Evolutionary conservation across 1,284 basidiomycete species (phyloP).

Genomic region (Cutaneotrichosporon arboriforme): DNA sequence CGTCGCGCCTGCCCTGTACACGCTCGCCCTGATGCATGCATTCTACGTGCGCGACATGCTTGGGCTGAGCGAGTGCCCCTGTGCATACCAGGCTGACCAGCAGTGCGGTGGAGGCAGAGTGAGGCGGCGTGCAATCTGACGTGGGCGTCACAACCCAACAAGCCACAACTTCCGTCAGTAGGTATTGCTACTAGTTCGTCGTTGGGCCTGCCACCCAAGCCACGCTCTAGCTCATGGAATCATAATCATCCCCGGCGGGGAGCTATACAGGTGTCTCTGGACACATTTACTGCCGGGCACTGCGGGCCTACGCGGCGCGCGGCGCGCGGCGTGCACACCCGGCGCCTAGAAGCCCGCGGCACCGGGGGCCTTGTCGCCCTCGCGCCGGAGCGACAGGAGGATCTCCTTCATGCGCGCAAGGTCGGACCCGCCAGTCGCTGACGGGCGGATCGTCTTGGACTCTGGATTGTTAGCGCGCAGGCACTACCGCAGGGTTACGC

Average conservation of each 20-base stretch:
- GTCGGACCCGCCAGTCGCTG: constrained; percentile 83
- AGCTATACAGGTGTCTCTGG: constrained; percentile 2
- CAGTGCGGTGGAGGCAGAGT: too few relatives aligned
- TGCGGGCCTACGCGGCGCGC: too few relatives aligned
- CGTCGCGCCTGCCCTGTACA: too few relatives aligned
- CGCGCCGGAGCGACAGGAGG: constrained; percentile 72
- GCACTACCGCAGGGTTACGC: constrained; percentile 20
- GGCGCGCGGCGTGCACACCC: background rate
- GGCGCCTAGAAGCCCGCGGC: constrained; percentile 71
- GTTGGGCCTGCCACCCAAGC: too few relatives aligned
- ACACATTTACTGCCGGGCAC: background rate
- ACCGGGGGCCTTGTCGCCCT: constrained; percentile 83
- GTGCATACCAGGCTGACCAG: too few relatives aligned
- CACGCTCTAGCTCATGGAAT: background rate
- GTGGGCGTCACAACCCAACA: too few relatives aligned
- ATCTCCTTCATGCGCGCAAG: constrained; percentile 87
- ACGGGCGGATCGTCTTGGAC: constrained; percentile 87
- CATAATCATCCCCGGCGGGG: constrained; percentile 3
- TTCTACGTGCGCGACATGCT: too few relatives aligned
- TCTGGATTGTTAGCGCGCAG: constrained; percentile 43
- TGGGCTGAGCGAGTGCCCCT: too few relatives aligned
- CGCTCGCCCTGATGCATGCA: too few relatives aligned
- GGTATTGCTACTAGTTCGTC: too few relatives aligned
- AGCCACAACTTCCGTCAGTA: too few relatives aligned
- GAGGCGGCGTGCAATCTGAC: too few relatives aligned